These are phyloP conservation scores for Aureobasidium sp. DNA, from an alignment of 2,329 filamentous ascomycete species.

Conservation along the genomic window DNA sequence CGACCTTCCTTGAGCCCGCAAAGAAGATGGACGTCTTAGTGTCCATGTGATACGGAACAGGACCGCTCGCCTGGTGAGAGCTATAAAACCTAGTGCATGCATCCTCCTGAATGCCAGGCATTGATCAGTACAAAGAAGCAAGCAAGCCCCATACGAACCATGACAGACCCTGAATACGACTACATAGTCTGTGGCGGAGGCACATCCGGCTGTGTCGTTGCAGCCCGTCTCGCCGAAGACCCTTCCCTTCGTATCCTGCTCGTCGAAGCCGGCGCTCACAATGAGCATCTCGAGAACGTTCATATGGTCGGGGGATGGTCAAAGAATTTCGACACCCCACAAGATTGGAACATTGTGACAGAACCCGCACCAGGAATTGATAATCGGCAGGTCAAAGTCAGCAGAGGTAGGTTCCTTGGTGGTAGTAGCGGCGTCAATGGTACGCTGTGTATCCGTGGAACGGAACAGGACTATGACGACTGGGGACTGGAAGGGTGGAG, in stretches of 20 bases:
- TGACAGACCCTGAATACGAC: background rate
- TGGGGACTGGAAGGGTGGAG: slow-evolving; percentile 19
- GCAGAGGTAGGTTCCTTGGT: slow-evolving; percentile 27
- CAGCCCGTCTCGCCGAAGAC: slow-evolving; percentile 19
- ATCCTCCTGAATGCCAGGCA: background rate
- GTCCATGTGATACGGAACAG: background rate
- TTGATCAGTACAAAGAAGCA: background rate
- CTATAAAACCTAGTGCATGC: background rate
- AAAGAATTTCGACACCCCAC: slow-evolving; percentile 42
- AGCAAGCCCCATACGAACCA: background rate
- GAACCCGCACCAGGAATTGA: slow-evolving; percentile 21
- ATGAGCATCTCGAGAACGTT: slow-evolving; percentile 39
- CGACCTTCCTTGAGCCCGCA: background rate
- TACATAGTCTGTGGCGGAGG: background rate
- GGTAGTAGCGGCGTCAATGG: slow-evolving; percentile 17
- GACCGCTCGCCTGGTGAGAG: background rate
- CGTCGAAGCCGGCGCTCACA: slow-evolving; percentile 20
- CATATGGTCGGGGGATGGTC: slow-evolving; percentile 47
- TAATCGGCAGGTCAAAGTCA: slow-evolving; percentile 41
- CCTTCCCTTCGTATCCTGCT: slow-evolving; percentile 18
- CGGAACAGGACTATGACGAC: slow-evolving; percentile 17
- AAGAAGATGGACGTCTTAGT: background rate
- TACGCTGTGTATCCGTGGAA: slow-evolving; percentile 17
- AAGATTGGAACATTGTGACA: slow-evolving; percentile 47
- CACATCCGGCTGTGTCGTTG: slow-evolving; percentile 4